Evolutionary conservation across 2,329 filamentous ascomycete genomes (phyloP), one percentile per base, ranked within the genome.

Genomic region (Rugonectria rugulosa): DNA sequence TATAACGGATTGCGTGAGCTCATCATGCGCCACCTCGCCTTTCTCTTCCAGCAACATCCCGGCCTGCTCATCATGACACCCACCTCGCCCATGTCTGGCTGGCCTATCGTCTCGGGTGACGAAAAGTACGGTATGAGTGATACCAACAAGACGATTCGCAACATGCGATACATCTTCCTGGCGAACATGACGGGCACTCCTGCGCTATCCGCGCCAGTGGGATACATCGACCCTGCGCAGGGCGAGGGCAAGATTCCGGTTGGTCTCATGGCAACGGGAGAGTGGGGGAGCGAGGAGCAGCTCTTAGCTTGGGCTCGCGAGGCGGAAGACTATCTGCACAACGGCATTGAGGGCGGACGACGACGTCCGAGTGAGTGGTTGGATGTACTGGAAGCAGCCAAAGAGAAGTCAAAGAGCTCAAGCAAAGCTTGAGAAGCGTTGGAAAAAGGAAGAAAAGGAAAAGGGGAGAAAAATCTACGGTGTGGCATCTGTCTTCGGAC

Each of bases 101-200:
- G 90, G 89, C 83, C 84, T 36, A 85, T 88, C 20, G 57, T 71
- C 10, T 73, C 79, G 2, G 80, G 77, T 8, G 87, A 90, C 34
- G 77, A 86, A 14, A 77, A 77, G n/a, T 87, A 92, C 66, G 93
- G 93, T 3, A 78, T 91, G 62, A 88, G 82, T 31, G 89, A 97
- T 71, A 88, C 82, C 0, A 92, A 95, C 70, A 79, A 76, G 57
- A 87, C 85, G 14, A 77, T 96, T n/a, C 79, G 83, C 21, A 90
- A 85, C 68, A 96, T 97, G 91, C 85, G 88, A 72, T 97, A 91
- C 73, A 87, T 90, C 14, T 96, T 90, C 83, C 74, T 96, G 29
- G 89, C 92, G 6, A 97, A 97, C 73, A 88, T 92, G 64, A 85
- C 81, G 0, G 93, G 93, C 0, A 87, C 88, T 43, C 93, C 93